Conservation (phyloP, 2,329 filamentous ascomycete genomes). For the Blumeria graminis region DNA sequence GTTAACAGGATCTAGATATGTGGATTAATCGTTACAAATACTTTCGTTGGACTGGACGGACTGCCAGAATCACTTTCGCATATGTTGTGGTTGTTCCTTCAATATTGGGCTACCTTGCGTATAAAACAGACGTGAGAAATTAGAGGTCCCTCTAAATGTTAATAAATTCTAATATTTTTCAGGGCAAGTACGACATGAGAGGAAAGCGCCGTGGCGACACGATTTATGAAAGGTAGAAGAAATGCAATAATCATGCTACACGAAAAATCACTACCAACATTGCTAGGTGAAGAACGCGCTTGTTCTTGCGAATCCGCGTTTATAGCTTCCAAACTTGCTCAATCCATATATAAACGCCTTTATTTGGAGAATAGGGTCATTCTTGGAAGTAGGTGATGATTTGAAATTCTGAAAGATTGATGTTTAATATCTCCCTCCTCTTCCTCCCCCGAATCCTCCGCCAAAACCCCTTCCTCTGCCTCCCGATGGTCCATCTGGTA, state of each 20-base stretch:
- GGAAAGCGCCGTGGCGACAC: constrained; percentile 75
- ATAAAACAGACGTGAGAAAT: constrained; percentile 59
- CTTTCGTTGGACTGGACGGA: constrained; percentile 81
- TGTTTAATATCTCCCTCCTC: constrained; percentile 19
- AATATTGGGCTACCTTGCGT: constrained; percentile 46
- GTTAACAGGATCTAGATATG: constrained; percentile 35
- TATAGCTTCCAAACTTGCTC: too few species aligned
- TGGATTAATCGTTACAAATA: constrained; percentile 68
- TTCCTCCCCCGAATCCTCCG: constrained; percentile 23
- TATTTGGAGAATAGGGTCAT: too few species aligned
- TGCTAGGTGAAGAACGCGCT: too few species aligned
- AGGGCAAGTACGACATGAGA: constrained; percentile 73
- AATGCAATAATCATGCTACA: not conserved
- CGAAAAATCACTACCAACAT: too few species aligned
- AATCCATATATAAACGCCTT: too few species aligned
- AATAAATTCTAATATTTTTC: constrained; percentile 8
- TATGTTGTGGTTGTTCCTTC: constrained; percentile 53
- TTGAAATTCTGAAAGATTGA: constrained; percentile 9
- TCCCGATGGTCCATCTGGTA: constrained; percentile 26
- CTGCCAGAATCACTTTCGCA: constrained; percentile 53
- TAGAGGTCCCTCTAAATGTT: not conserved
- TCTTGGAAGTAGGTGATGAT: not conserved
- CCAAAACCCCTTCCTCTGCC: constrained; percentile 19
- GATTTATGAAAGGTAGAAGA: constrained; percentile 47
- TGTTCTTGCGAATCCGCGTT: too few species aligned